These are phyloP conservation scores for Berberis vulgaris DNA, from an alignment of 164 flowering plant genomes.

Conservation along the genomic window DNA sequence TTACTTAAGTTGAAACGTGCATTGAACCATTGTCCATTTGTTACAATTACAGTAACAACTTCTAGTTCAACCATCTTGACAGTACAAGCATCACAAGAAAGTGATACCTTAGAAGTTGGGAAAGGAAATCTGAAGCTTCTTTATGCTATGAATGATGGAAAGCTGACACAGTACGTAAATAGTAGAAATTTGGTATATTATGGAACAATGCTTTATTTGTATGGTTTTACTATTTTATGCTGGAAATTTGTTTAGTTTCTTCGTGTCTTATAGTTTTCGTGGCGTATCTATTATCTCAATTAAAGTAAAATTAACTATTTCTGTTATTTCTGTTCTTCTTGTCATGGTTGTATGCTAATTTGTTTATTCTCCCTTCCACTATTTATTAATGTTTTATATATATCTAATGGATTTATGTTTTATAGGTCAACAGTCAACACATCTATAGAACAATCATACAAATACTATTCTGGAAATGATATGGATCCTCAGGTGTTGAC, in stretches of 20 bases:
- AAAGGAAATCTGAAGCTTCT: constrained; percentile 66
- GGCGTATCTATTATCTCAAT: no score
- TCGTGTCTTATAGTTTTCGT: background rate
- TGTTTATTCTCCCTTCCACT: background rate
- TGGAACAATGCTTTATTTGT: background rate
- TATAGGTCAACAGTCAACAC: constrained; percentile 34
- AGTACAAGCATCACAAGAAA: constrained; percentile 23
- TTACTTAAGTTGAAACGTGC: background rate
- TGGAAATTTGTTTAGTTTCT: background rate
- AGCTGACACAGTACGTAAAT: constrained; percentile 53
- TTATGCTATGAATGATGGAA: constrained; percentile 50
- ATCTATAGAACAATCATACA: constrained; percentile 46
- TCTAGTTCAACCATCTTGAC: constrained; percentile 36
- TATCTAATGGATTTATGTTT: constrained; percentile 3
- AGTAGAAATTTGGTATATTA: constrained; percentile 45
- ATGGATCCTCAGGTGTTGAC: constrained; percentile 67
- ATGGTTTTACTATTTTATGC: background rate
- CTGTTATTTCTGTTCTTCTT: background rate
- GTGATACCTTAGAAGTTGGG: constrained; percentile 53
- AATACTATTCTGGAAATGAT: constrained; percentile 54
- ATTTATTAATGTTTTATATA: background rate
- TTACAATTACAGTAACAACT: constrained; percentile 26
- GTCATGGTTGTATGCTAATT: background rate
- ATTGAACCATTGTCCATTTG: constrained; percentile 1
- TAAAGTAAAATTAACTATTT: background rate